phyloP scores from a whole-genome alignment of 306 rosid species.

The Malus sieversii region DNA sequence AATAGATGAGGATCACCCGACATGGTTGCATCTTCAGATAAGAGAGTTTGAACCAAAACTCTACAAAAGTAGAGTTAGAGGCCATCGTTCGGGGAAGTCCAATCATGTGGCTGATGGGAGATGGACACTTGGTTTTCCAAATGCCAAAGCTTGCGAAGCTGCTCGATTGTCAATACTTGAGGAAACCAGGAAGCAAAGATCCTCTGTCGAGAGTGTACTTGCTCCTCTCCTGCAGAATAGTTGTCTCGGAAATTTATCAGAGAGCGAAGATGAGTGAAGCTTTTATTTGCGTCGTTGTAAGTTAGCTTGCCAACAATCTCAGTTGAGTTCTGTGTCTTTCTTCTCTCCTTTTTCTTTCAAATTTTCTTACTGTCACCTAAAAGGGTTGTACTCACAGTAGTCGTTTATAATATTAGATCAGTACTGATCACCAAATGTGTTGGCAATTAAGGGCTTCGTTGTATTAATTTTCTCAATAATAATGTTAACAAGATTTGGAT shows the following conservation, averaged over 20 bases:
- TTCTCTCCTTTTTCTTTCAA: neutral
- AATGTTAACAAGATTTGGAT: neutral
- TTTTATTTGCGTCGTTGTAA: slow-evolving; percentile 9
- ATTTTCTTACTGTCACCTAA: neutral
- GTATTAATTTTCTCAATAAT: neutral
- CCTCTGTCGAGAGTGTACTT: slow-evolving; percentile 45
- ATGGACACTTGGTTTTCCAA: slow-evolving; percentile 77
- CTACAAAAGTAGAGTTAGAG: slow-evolving; percentile 27
- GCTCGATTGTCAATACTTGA: slow-evolving; percentile 44
- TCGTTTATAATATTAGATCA: neutral
- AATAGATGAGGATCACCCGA: slow-evolving; percentile 52
- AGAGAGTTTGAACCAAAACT: slow-evolving; percentile 57
- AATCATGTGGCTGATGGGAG: slow-evolving; percentile 52
- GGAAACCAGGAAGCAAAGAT: slow-evolving; percentile 62
- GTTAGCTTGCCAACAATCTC: slow-evolving; percentile 19
- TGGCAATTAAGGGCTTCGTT: neutral
- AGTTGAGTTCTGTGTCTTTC: neutral
- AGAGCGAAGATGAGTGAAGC: slow-evolving; percentile 27
- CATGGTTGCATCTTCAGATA: slow-evolving; percentile 75
- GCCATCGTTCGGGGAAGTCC: slow-evolving; percentile 22
- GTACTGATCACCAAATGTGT: neutral
- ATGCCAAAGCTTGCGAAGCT: slow-evolving; percentile 53
- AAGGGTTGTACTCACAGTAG: neutral
- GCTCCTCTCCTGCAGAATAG: slow-evolving; percentile 52
- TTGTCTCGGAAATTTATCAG: slow-evolving; percentile 23